phyloP scores from a whole-genome alignment of 371 early-diverging fungal species.

The Zancudomyces culisetae region DNA sequence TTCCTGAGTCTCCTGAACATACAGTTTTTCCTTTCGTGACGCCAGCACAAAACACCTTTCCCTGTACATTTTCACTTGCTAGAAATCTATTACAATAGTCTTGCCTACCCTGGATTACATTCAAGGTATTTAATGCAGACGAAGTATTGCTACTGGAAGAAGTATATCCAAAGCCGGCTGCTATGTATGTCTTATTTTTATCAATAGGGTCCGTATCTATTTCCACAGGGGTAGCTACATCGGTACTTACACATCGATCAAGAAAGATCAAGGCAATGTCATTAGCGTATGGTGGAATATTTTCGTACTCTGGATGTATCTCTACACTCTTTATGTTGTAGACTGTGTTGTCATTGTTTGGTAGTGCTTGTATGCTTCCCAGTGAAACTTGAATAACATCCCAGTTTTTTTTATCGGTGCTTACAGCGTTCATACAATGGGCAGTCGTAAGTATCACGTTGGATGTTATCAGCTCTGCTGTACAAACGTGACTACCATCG shows the following conservation, averaged over 20 bases:
- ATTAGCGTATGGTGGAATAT: background rate
- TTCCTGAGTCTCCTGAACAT: constrained; percentile 2
- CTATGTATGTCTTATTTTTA: background rate
- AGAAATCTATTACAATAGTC: background rate
- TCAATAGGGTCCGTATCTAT: background rate
- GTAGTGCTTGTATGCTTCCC: background rate
- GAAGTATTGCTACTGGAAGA: background rate
- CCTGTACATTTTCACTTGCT: background rate
- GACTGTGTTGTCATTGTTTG: background rate
- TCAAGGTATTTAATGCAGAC: background rate
- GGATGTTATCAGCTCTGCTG: constrained; percentile 17
- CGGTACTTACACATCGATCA: background rate
- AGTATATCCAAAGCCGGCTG: background rate
- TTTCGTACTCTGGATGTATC: background rate
- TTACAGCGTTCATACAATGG: constrained; percentile 9
- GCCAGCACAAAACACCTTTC: background rate
- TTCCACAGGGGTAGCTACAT: background rate
- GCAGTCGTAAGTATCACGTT: constrained; percentile 19
- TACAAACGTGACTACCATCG: constrained; percentile 6
- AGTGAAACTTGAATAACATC: background rate
- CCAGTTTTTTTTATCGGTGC: background rate
- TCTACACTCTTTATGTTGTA: background rate
- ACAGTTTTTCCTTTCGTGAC: background rate
- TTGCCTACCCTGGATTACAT: background rate
- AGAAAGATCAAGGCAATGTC: constrained; percentile 1